phyloP scores from a whole-genome alignment of 371 early-diverging fungal genomes.

The Lichtheimia hyalospora region DNA sequence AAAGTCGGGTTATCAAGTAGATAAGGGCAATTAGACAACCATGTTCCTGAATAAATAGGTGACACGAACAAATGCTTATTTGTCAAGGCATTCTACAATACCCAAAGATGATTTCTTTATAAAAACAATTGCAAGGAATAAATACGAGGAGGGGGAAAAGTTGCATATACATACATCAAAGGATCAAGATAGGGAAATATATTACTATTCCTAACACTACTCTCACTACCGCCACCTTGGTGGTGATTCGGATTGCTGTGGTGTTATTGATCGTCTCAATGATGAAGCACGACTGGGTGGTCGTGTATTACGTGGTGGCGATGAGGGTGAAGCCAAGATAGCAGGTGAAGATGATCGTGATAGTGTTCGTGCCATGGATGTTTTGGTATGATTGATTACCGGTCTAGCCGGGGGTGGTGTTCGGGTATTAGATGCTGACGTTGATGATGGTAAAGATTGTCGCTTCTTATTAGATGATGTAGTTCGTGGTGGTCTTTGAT shows the following conservation, averaged over 20 bases:
- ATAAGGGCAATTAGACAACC: conserved; percentile 4
- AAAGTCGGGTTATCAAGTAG: conserved; percentile 22
- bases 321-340: conserved; percentile 10
- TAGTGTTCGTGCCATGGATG: conserved; percentile 22
- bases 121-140: too few species aligned
- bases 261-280: conserved; percentile 3
- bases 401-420: conserved; percentile 8
- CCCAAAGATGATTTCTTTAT: too few species aligned
- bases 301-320: neutral
- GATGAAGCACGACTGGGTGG: conserved; percentile 15
- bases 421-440: neutral
- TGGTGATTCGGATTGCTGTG: conserved; percentile 6
- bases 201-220: too few species aligned
- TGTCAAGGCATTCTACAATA: too few species aligned
- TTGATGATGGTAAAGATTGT: conserved; percentile 2
- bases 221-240: conserved; percentile 8
- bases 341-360: conserved; percentile 23
- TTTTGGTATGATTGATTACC: conserved; percentile 14
- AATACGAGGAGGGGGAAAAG: too few species aligned
- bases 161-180: too few species aligned
- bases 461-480: neutral
- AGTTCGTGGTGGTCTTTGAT: conserved; percentile 15
- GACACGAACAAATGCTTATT: too few species aligned
- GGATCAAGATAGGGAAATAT: too few species aligned
- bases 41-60: too few species aligned